Conservation (phyloP, 345 rosid genomes). For the Anastatica hierochuntica region DNA sequence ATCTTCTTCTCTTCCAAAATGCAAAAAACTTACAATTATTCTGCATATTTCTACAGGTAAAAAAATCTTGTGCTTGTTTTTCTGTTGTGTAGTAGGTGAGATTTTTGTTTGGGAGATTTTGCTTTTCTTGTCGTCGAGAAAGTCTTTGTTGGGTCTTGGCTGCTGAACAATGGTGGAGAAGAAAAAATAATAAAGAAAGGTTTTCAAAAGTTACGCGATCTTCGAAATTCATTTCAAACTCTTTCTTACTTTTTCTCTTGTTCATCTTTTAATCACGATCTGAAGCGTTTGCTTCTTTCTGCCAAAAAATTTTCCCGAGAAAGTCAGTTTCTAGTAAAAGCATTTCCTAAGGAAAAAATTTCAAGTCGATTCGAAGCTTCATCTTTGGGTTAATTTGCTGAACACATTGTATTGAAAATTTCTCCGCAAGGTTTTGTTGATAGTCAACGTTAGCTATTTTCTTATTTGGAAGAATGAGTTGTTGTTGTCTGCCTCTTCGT, state of each 20-base stretch:
- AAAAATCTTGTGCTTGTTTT: background rate
- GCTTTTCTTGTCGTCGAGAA: background rate
- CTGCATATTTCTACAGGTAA: constrained; percentile 2
- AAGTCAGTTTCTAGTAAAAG: background rate
- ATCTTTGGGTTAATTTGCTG: background rate
- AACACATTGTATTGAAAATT: background rate
- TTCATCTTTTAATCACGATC: background rate
- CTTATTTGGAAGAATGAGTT: constrained; percentile 1
- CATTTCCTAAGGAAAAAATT: background rate
- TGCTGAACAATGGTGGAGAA: background rate
- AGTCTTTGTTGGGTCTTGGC: constrained; percentile 4
- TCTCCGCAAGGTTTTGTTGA: constrained; percentile 7
- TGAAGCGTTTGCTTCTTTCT: background rate
- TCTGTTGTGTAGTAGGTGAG: constrained; percentile 5
- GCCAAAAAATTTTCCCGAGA: constrained; percentile 11
- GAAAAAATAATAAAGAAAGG: background rate
- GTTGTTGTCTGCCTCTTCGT: constrained; percentile 10
- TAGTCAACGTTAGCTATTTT: constrained; percentile 18
- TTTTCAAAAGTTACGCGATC: background rate
- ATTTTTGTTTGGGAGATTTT: background rate
- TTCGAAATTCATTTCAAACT: constrained; percentile 4
- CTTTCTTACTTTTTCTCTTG: background rate
- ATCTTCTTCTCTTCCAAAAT: background rate
- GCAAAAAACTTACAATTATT: background rate
- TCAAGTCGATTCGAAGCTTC: background rate